Percentiles rank a stretch among this genome's conserved stretches.
Evolutionary conservation across 495 filamentous ascomycete species (phyloP).

Genomic region (Entonaema liquescens): DNA sequence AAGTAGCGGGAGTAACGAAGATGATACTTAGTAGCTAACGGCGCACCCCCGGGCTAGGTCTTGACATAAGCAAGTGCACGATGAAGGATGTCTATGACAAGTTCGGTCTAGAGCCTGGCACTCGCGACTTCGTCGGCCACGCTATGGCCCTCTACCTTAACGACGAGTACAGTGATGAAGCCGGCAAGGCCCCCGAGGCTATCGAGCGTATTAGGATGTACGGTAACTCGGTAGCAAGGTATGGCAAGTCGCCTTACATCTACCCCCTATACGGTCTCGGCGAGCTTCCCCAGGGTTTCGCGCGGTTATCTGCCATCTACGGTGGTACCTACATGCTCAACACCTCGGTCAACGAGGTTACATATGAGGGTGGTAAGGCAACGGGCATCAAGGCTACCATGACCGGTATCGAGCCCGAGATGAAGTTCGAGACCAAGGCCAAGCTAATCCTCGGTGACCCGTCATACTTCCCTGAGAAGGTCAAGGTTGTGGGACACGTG

Average conservation of each 20-base stretch:
- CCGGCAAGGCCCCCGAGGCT: conserved; percentile 80
- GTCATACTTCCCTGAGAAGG: conserved; percentile 93
- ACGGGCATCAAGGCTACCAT: conserved; percentile 97
- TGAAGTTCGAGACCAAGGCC: conserved; percentile 95
- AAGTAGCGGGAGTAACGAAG: conserved; percentile 40
- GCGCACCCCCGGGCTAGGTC: conserved; percentile 61
- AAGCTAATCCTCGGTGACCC: conserved; percentile 97
- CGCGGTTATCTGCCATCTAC: conserved; percentile 95
- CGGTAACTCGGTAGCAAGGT: conserved; percentile 96
- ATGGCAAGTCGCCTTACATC: conserved; percentile 99
- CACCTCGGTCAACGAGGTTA: conserved; percentile 87
- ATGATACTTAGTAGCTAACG: conserved; percentile 6
- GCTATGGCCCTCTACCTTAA: conserved; percentile 95
- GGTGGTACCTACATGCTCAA: conserved; percentile 99
- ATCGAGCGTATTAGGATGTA: conserved; percentile 95
- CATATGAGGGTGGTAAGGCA: conserved; percentile 82
- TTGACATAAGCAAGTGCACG: conserved; percentile 78
- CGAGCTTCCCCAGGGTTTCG: conserved; percentile 97
- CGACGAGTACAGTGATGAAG: conserved; percentile 81
- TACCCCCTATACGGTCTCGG: conserved; percentile 98
- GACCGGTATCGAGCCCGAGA: conserved; percentile 80
- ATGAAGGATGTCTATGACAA: conserved; percentile 99
- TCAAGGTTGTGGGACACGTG: conserved; percentile 83
- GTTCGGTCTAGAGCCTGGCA: conserved; percentile 90
- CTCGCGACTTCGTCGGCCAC: conserved; percentile 95